A percentile compares a stretch with the other conserved stretches of the same genome.
Conservation (phyloP, 768 basidiomycete genomes). For the Hygrocybe punicea region DNA sequence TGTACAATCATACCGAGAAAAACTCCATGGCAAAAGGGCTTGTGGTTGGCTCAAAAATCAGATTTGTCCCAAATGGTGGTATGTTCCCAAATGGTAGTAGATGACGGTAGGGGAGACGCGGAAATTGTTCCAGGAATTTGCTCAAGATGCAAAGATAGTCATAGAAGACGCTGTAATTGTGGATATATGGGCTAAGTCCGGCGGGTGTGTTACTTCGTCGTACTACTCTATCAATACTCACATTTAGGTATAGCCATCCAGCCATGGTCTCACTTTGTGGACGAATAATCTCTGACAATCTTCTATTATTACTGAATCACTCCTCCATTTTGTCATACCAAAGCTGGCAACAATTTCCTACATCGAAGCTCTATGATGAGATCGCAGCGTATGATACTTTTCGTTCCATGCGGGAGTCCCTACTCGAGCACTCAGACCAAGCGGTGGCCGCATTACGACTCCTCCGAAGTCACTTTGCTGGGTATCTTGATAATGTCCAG, state of each 20-base stretch:
- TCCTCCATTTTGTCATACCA: conserved; percentile 1
- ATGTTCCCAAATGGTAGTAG: no score
- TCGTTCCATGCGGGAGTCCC: conserved; percentile 3
- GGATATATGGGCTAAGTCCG: conserved; percentile 11
- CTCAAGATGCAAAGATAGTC: neutral
- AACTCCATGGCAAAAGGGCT: no score
- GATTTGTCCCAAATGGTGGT: no score
- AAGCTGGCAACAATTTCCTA: conserved; percentile 6
- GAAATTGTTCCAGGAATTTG: conserved; percentile 9
- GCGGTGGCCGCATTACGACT: no score
- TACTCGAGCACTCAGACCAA: no score
- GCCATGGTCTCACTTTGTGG: conserved; percentile 16
- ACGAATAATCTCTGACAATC: conserved; percentile 3
- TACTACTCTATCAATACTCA: conserved; percentile 5
- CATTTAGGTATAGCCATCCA: conserved; percentile 7
- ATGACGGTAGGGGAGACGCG: conserved; percentile 9
- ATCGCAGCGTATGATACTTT: conserved; percentile 6
- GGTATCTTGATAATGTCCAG: no score
- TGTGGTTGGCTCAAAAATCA: no score
- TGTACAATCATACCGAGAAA: no score
- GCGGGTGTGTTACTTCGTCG: conserved; percentile 8
- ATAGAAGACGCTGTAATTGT: conserved; percentile 8
- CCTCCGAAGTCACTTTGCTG: no score
- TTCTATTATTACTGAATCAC: neutral
- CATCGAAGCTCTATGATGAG: conserved; percentile 3